Evolutionary conservation across 2,329 filamentous ascomycete species (phyloP), one percentile per base, ranked within the genome.

Genomic region (Clonostachys solani): DNA sequence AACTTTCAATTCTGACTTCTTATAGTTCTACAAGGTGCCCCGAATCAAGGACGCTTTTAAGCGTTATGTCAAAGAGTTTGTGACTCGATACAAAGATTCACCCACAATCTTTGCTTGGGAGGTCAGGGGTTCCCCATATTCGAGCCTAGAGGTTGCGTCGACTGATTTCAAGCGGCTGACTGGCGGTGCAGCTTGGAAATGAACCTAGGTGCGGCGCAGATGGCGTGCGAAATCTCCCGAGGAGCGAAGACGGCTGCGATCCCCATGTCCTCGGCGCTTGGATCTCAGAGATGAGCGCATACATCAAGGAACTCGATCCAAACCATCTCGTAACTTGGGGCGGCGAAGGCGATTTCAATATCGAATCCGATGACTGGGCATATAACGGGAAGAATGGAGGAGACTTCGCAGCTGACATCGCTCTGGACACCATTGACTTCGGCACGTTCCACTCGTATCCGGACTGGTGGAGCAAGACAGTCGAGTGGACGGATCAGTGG

Each of bases 41-140:
- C 61, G 61, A 23, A 79, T 80, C 60, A 78, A 77, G 54, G 60
- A 67, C 4, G 74, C 73, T 1, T 80, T 67, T 57, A 78, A 79
- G 54, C 71, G 68, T 43, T 88, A 87, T 58, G 74, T 87, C 56
- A 67, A 75, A 43, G 67, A 70, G 1, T 72, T 87, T 7, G 74
- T 87, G 3, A 75, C 64, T 17, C 71, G 83, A 12, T 87, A 85
- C 64, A 75, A 68, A 42, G 66, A 72, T 50, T 84, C 79, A 0
- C 64, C 77, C 0, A 75, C 83, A 0, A 73, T 87, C 42, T 80
- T 87, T 52, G 80, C 81, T 0, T 87, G 84, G 84, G 83, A 87
- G 56, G 67, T 87, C 2, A 18, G 36, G 3, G 9, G 3, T 29
- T 29, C 8, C 23, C 23, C 23, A 29, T 29, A 10, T 29, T 29